A percentile compares a stretch with the other conserved stretches of the same genome.
These are phyloP conservation scores for Murraya koenigii DNA, from an alignment of 345 rosid genomes.

Conservation along the genomic window DNA sequence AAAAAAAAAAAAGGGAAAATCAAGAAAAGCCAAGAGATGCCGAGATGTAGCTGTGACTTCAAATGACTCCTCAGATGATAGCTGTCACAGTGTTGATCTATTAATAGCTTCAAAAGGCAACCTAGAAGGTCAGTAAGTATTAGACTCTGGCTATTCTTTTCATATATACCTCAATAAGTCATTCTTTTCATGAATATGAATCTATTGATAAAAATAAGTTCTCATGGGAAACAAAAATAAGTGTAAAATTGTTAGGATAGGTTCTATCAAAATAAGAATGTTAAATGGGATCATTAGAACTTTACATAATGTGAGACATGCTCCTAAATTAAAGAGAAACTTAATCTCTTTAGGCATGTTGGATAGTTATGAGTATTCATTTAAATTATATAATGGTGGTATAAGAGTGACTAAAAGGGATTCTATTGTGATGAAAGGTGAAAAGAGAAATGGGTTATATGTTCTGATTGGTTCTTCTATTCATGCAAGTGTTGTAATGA, in stretches of 20 bases:
- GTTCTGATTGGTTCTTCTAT: background rate
- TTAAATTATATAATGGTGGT: background rate
- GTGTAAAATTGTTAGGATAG: background rate
- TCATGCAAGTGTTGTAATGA: background rate
- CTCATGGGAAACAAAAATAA: too few relatives aligned
- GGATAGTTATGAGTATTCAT: background rate
- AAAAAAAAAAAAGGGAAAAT: too few relatives aligned
- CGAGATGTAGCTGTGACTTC: too few relatives aligned
- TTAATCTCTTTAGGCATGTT: background rate
- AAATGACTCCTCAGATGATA: too few relatives aligned
- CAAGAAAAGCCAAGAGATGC: too few relatives aligned
- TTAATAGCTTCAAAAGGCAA: too few relatives aligned
- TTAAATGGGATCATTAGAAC: background rate
- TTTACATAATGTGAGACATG: background rate
- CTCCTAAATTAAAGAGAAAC: background rate
- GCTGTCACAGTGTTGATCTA: too few relatives aligned
- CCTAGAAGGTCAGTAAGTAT: too few relatives aligned
- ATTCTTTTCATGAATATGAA: too few relatives aligned
- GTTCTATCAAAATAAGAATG: background rate
- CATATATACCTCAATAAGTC: too few relatives aligned
- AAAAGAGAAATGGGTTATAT: background rate
- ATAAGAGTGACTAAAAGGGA: background rate
- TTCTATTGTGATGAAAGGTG: background rate
- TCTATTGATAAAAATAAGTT: too few relatives aligned
- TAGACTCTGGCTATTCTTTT: too few relatives aligned